These are phyloP conservation scores for Heracleum sosnowskyi DNA, from an alignment of 129 eudicot genomes.

Conservation along the genomic window DNA sequence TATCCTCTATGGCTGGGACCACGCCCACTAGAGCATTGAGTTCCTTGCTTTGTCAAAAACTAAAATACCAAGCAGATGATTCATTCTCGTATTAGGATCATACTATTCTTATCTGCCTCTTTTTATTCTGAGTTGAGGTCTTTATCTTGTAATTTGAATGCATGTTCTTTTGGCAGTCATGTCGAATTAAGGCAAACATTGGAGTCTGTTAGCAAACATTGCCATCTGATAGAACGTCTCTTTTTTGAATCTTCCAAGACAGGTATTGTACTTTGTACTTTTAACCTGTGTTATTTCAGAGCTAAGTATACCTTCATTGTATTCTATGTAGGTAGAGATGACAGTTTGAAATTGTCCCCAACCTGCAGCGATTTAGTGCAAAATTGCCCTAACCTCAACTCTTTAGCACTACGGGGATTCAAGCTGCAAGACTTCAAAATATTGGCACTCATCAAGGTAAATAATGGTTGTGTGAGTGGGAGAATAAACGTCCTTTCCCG, in stretches of 20 bases:
- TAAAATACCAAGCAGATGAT: neutral
- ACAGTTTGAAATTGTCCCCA: slow-evolving; percentile 53
- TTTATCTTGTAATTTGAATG: neutral
- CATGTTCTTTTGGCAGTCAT: slow-evolving; percentile 32
- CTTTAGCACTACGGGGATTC: slow-evolving; percentile 78
- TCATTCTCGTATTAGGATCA: neutral
- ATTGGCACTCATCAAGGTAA: slow-evolving; percentile 73
- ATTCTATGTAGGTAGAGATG: slow-evolving; percentile 65
- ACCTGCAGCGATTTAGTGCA: slow-evolving; percentile 69
- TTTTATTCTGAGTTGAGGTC: neutral
- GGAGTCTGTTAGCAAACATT: slow-evolving; percentile 66
- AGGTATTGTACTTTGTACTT: slow-evolving; percentile 32
- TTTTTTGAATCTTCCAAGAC: slow-evolving; percentile 82
- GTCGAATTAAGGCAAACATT: slow-evolving; percentile 72
- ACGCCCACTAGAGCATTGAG: neutral
- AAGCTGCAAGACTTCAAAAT: slow-evolving; percentile 70
- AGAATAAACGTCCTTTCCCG: neutral
- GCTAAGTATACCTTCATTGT: neutral
- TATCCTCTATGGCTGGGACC: no score
- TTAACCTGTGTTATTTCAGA: slow-evolving; percentile 5
- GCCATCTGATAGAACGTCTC: slow-evolving; percentile 62
- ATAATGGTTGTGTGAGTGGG: neutral
- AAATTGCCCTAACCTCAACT: slow-evolving; percentile 62
- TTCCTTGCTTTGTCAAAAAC: neutral
- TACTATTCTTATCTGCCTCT: neutral